Base-by-base conservation (phyloP, 2,329 filamentous ascomycete species). In the Paramyrothecium roridum region DNA sequence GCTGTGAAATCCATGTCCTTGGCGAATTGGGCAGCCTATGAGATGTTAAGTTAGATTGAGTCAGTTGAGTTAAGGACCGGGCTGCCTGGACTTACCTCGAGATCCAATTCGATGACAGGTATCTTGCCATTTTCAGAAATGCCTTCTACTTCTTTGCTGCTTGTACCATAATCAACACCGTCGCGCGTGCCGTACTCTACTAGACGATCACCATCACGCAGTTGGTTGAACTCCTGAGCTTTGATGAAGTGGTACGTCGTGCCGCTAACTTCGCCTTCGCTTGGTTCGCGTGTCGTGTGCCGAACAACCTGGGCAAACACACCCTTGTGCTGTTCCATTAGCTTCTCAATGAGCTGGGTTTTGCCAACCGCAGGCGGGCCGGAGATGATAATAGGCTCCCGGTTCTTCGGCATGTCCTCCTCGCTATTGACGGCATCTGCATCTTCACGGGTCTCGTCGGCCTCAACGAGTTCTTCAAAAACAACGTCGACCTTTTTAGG, bases 401-500 rank as follows among this genome's bases (percentile, higher is more conserved):
- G 73, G 60, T 85, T 77, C 21, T 74, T 68, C 3, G 82, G 83
- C 59, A 78, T 70, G 34, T 72, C 65, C 13, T 63, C 65, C 2
- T 71, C 70, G 19, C 46, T 62, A 4, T 68, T 66, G 43, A 67
- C 64, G 11, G 68, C 70, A 8, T 67, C 67, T 30, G 65, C 67
- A n/a, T 73, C 73, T 7, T 70, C 65, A 10, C 64, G 64, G 11
- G 69, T 65, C 3, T 68, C 71, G 21, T 74, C 74, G 2, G 63
- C 64, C 13, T 77, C 76, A 8, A 73, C 67, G 33, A 74, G 66
- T 37, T 83, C 79, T 53, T 81, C 72, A 56, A 86, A 88, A 13
- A 88, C 75, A 34, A 76, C 65, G 53, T 80, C 79, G 33, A 88
- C 80, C 57, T 91, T 90, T 67, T 89, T 89, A 45, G 89, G 87